Conservation (phyloP, 2,329 filamentous ascomycete species). For the Neoascochyta sp. region DNA sequence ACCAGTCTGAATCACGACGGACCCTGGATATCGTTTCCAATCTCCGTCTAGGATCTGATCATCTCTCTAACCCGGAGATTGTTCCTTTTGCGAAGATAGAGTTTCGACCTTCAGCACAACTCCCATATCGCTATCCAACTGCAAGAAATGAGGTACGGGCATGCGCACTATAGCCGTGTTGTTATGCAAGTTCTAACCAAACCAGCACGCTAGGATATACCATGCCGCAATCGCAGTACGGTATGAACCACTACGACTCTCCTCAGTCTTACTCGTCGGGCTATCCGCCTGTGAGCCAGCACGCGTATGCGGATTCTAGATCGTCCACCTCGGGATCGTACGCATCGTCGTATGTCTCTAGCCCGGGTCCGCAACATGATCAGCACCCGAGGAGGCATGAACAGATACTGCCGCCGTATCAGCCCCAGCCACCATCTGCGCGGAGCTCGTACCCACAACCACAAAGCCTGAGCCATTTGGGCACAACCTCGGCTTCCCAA, state of each 20-base stretch:
- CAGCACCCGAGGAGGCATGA: slow-evolving; percentile 25
- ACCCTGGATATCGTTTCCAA: too few species aligned
- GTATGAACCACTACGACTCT: slow-evolving; percentile 36
- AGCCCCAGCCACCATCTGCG: slow-evolving; percentile 21
- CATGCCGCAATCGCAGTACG: slow-evolving; percentile 41
- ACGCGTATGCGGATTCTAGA: slow-evolving; percentile 28
- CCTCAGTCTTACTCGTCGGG: slow-evolving; percentile 31
- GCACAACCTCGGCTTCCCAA: slow-evolving; percentile 26
- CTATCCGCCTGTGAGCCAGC: slow-evolving; percentile 29
- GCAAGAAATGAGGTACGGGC: slow-evolving; percentile 40
- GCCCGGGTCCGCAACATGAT: slow-evolving; percentile 22
- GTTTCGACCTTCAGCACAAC: too few species aligned
- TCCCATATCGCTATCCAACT: too few species aligned
- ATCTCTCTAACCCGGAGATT: too few species aligned
- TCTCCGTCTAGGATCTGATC: too few species aligned
- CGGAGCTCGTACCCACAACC: slow-evolving; percentile 36
- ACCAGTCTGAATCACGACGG: too few species aligned
- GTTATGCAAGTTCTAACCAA: slow-evolving; percentile 11
- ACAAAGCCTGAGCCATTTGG: slow-evolving; percentile 26
- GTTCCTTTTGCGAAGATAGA: too few species aligned
- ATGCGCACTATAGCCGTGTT: background rate
- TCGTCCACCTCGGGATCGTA: slow-evolving; percentile 27
- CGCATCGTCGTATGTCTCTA: slow-evolving; percentile 27
- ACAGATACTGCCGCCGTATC: slow-evolving; percentile 32
- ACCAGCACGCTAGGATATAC: slow-evolving; percentile 39